Conservation (phyloP, 2,329 filamentous ascomycete species). For the Neoscytalidium dimidiatum region DNA sequence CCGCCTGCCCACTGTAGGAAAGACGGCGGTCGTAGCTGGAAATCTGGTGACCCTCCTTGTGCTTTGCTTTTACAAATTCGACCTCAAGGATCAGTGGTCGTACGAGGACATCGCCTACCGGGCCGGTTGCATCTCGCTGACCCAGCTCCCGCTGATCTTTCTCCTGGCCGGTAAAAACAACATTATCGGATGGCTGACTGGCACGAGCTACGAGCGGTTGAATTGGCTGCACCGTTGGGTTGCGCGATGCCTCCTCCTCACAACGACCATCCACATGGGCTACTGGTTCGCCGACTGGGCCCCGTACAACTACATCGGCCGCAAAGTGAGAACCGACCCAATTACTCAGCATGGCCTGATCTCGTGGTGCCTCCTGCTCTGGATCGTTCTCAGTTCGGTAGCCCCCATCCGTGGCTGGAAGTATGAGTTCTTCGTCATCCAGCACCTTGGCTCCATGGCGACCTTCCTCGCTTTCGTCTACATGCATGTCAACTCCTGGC, state of each 20-base stretch:
- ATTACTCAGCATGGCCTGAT: conserved; percentile 68
- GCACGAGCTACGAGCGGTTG: conserved; percentile 67
- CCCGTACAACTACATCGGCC: conserved; percentile 58
- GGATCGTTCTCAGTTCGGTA: conserved; percentile 65
- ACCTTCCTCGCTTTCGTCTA: conserved; percentile 66
- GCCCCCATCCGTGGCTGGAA: conserved; percentile 65
- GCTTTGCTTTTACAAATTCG: conserved; percentile 58
- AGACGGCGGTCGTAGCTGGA: conserved; percentile 41
- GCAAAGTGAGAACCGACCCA: conserved; percentile 62
- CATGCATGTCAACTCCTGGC: conserved; percentile 55
- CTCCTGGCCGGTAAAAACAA: conserved; percentile 59
- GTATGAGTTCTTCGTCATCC: conserved; percentile 70
- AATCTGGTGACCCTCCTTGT: conserved; percentile 56
- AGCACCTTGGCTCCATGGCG: conserved; percentile 65
- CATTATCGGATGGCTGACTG: conserved; percentile 62
- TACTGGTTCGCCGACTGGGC: conserved; percentile 69
- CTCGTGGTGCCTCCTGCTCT: conserved; percentile 66
- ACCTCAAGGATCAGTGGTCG: conserved; percentile 50
- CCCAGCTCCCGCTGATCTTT: conserved; percentile 58
- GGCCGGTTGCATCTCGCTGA: conserved; percentile 54
- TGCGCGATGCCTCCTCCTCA: conserved; percentile 68
- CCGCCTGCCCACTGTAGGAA: conserved; percentile 43
- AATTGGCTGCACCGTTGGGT: conserved; percentile 77
- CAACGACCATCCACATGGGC: conserved; percentile 68
- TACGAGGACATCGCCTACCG: conserved; percentile 61